Conservation (phyloP, 495 filamentous ascomycete species). For the Podospora pseudoanserina region DNA sequence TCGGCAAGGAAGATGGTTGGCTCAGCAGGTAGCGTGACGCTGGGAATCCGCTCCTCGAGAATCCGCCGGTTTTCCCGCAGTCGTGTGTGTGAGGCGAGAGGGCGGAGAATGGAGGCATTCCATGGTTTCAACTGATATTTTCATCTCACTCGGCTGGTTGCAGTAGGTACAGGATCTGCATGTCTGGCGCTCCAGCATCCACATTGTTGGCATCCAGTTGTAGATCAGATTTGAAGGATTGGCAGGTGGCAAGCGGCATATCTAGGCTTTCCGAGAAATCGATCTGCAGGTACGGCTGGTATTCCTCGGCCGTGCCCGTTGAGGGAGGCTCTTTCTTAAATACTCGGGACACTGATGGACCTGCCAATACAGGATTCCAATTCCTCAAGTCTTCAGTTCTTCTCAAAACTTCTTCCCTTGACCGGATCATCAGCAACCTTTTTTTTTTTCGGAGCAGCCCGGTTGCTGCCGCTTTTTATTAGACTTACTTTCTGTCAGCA, state of each 20-base stretch:
- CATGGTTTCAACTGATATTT: neutral
- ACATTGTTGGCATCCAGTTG: neutral
- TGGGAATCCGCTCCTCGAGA: neutral
- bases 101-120: neutral
- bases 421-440: constrained; percentile 6
- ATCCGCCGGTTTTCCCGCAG: neutral
- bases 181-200: neutral
- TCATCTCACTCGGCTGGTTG: neutral
- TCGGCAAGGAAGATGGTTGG: neutral
- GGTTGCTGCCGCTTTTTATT: constrained; percentile 7
- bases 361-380: neutral
- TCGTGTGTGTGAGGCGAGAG: neutral
- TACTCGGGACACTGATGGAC: neutral
- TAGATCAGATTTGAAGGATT: neutral
- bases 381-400: constrained; percentile 5
- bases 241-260: constrained; percentile 6
- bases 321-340: constrained; percentile 4
- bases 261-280: constrained; percentile 1
- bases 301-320: neutral
- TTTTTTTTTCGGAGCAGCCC: constrained; percentile 8
- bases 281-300: constrained; percentile 1
- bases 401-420: constrained; percentile 12
- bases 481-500: constrained; percentile 7
- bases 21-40: neutral
- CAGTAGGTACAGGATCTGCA: neutral